phyloP scores from a whole-genome alignment of 2,329 filamentous ascomycete genomes.

The Truncatella angustata region DNA sequence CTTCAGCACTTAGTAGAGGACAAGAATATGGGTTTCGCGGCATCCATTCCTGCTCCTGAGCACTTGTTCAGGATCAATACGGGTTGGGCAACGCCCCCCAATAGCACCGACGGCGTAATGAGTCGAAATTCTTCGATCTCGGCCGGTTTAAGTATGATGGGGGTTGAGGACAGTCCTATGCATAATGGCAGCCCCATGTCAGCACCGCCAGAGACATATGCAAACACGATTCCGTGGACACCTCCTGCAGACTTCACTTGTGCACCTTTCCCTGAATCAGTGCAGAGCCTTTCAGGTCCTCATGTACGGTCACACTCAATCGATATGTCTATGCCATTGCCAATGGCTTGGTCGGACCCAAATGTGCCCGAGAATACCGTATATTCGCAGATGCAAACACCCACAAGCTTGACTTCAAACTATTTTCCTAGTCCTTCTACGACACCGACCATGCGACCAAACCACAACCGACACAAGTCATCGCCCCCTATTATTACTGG shows the following conservation, averaged over 20 bases:
- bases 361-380: conserved; percentile 29
- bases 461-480: conserved; percentile 26
- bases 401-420: conserved; percentile 32
- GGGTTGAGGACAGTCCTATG: conserved; percentile 26
- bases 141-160: conserved; percentile 29
- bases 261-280: conserved; percentile 30
- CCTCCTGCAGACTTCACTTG: conserved; percentile 34
- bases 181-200: conserved; percentile 22
- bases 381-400: conserved; percentile 33
- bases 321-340: conserved; percentile 31
- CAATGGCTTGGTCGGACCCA: conserved; percentile 28
- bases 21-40: conserved; percentile 25
- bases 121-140: conserved; percentile 33
- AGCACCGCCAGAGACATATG: conserved; percentile 32
- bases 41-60: conserved; percentile 18
- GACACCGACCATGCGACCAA: conserved; percentile 33
- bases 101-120: conserved; percentile 32
- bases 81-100: conserved; percentile 37
- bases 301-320: conserved; percentile 35
- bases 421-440: conserved; percentile 40
- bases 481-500: conserved; percentile 22
- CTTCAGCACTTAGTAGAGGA: conserved; percentile 22
- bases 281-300: conserved; percentile 23
- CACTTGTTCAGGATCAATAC: conserved; percentile 35
- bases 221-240: conserved; percentile 37